Percentiles rank a stretch among this genome's conserved stretches.
phyloP scores from a whole-genome alignment of 139 green algal species.

The Spirogloea muscicola region DNA sequence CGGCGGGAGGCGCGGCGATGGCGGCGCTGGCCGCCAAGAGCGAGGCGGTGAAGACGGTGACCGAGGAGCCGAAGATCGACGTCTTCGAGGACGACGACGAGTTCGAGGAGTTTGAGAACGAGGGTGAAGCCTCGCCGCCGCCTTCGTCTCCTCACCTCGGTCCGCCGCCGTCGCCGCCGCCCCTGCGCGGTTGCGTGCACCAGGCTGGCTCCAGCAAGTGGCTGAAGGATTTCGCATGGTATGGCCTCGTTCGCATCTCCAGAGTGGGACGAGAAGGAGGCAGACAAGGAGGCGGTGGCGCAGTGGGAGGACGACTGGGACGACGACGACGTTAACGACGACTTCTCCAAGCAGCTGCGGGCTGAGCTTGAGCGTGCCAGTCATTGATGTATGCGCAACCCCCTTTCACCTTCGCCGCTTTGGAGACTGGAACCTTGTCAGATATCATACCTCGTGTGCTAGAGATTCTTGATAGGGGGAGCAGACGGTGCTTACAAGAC shows the following conservation, averaged over 20 bases:
- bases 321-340: conserved; percentile 53
- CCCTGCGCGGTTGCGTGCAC: no score
- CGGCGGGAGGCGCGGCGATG: no score
- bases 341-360: conserved; percentile 53
- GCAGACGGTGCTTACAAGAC: no score
- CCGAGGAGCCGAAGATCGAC: conserved; percentile 35
- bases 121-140: no score
- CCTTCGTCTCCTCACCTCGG: no score
- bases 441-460: no score
- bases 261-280: conserved; percentile 52
- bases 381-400: background rate
- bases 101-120: conserved; percentile 56
- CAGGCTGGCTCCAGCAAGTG: no score
- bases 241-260: no score
- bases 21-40: conserved; percentile 7
- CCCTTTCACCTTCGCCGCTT: no score
- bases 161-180: no score
- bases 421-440: no score
- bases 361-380: conserved; percentile 50
- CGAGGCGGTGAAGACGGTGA: conserved; percentile 15
- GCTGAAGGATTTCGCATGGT: background rate
- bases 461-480: no score
- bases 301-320: conserved; percentile 58
- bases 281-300: conserved; percentile 35
- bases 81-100: conserved; percentile 57